Conservation (phyloP, 2,329 filamentous ascomycete species). For the Basipetospora chlamydospora region DNA sequence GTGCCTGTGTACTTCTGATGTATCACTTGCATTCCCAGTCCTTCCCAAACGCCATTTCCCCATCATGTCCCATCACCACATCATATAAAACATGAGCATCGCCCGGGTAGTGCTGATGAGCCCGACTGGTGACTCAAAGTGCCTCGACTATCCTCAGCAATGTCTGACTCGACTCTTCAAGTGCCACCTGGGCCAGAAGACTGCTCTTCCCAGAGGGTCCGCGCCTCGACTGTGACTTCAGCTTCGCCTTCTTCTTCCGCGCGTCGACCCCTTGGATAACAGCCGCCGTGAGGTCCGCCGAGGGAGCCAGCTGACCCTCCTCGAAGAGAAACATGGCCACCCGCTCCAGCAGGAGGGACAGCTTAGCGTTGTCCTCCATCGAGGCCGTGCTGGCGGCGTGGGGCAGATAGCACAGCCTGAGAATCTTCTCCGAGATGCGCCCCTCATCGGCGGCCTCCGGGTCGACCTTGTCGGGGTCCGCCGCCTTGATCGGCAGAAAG, state of each 20-base stretch:
- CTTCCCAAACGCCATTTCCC: constrained; percentile 6
- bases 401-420: constrained; percentile 47
- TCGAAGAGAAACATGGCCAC: constrained; percentile 1
- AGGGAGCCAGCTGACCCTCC: background rate
- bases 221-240: too few species aligned
- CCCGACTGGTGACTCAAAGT: too few species aligned
- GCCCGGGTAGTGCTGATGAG: too few species aligned
- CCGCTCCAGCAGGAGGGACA: constrained; percentile 54
- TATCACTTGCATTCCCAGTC: too few species aligned
- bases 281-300: constrained; percentile 19
- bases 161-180: constrained; percentile 29
- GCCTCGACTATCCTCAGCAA: constrained; percentile 24
- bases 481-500: constrained; percentile 25
- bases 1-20: too few species aligned
- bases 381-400: constrained; percentile 47
- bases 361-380: constrained; percentile 55
- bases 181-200: constrained; percentile 23
- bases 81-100: background rate
- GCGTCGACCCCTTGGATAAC: constrained; percentile 32
- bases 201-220: too few species aligned
- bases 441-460: constrained; percentile 20
- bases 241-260: constrained; percentile 31
- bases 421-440: constrained; percentile 27
- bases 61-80: background rate
- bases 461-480: constrained; percentile 25